phyloP scores from a whole-genome alignment of 441 rosid species.

The Hura crepitans region DNA sequence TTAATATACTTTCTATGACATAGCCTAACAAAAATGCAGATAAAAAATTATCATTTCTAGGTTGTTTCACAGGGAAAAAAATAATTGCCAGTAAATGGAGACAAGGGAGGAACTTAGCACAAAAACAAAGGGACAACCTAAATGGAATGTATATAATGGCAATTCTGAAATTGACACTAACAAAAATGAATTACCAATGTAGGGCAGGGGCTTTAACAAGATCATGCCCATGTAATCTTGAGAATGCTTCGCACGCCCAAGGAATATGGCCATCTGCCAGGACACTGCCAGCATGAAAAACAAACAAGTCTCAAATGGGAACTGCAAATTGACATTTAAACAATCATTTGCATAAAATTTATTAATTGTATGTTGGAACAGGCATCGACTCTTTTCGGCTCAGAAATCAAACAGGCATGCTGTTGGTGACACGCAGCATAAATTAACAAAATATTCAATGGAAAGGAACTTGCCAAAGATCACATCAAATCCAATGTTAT shows the following conservation, averaged over 20 bases:
- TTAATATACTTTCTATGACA: no score
- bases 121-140: background rate
- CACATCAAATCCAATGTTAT: background rate
- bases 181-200: conserved; percentile 44
- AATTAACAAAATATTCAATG: background rate
- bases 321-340: background rate
- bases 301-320: background rate
- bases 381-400: background rate
- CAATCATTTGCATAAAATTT: background rate
- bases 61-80: background rate
- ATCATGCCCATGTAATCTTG: conserved; percentile 65
- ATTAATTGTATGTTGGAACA: background rate
- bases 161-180: background rate
- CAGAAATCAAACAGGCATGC: background rate
- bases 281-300: conserved; percentile 48
- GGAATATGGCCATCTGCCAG: conserved; percentile 97
- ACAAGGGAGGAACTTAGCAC: background rate
- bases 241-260: conserved; percentile 97
- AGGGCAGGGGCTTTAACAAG: conserved; percentile 65
- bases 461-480: background rate
- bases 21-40: background rate
- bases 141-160: background rate
- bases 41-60: background rate
- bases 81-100: background rate
- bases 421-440: background rate